Evolutionary conservation across 2,329 filamentous ascomycete species (phyloP).

Genomic region (Fusarium subtropicale): DNA sequence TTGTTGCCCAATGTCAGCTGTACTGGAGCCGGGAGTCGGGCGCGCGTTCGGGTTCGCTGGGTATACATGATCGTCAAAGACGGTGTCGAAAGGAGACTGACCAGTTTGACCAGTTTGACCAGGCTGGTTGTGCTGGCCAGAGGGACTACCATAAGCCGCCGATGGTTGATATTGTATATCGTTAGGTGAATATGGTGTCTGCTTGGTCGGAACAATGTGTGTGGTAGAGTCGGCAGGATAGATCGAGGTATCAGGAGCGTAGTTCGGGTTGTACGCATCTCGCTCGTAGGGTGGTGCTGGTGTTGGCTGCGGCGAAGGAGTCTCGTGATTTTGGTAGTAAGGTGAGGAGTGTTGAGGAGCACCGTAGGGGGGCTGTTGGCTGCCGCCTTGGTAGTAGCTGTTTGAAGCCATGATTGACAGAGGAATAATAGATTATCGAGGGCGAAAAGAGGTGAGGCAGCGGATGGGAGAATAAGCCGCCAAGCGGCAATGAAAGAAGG

Average conservation of each 20-base stretch:
- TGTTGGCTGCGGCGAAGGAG: constrained; percentile 56
- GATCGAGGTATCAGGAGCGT: constrained; percentile 39
- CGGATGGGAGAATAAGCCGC: constrained; percentile 29
- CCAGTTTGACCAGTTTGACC: constrained; percentile 53
- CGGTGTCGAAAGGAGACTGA: constrained; percentile 70
- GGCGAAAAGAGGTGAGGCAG: constrained; percentile 21
- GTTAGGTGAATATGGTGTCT: constrained; percentile 41
- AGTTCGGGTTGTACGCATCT: constrained; percentile 48
- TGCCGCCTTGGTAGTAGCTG: constrained; percentile 71
- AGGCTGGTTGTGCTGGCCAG: constrained; percentile 49
- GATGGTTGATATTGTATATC: constrained; percentile 38
- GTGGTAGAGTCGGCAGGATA: constrained; percentile 36
- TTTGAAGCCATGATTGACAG: constrained; percentile 66
- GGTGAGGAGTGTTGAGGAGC: constrained; percentile 55
- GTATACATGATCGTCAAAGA: constrained; percentile 76
- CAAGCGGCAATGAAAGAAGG: constrained; percentile 39
- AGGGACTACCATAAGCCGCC: constrained; percentile 43
- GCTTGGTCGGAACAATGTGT: constrained; percentile 35
- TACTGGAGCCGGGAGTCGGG: constrained; percentile 51
- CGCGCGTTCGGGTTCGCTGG: constrained; percentile 62
- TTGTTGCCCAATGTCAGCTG: constrained; percentile 54
- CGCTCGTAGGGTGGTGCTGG: constrained; percentile 55
- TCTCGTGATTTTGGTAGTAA: constrained; percentile 55
- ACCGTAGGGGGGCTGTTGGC: constrained; percentile 54
- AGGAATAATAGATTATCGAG: constrained; percentile 14